phyloP scores from a whole-genome alignment of 495 filamentous ascomycete genomes.

The Penicillium herquei region DNA sequence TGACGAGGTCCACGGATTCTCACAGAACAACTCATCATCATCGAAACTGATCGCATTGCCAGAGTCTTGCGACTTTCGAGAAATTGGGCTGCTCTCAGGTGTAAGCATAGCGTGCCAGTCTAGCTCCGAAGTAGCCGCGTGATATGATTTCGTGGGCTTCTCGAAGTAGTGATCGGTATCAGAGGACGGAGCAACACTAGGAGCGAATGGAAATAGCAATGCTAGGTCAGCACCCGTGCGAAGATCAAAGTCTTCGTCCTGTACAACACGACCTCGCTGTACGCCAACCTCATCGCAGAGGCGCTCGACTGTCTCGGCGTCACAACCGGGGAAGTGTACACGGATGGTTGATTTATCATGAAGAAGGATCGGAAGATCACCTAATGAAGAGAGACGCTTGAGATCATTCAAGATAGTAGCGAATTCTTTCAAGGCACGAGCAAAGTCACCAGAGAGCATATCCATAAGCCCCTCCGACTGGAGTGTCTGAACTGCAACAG shows the following conservation, averaged over 20 bases:
- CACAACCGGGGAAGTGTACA: conserved; percentile 88
- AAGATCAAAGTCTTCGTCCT: conserved; percentile 72
- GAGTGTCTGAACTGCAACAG: conserved; percentile 50
- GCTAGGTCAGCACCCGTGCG: conserved; percentile 67
- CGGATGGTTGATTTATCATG: conserved; percentile 62
- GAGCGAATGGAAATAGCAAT: conserved; percentile 81
- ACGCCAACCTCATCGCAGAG: conserved; percentile 87
- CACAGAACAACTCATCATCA: conserved; percentile 42
- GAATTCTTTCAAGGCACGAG: conserved; percentile 79
- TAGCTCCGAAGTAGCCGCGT: conserved; percentile 33
- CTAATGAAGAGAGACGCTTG: conserved; percentile 68
- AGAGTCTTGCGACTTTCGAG: conserved; percentile 24
- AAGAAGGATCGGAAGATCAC: conserved; percentile 78
- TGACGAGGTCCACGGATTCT: conserved; percentile 50
- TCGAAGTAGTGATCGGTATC: conserved; percentile 36
- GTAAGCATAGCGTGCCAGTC: conserved; percentile 61
- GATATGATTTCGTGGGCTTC: conserved; percentile 20
- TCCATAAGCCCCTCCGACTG: conserved; percentile 80
- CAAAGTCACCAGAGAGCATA: conserved; percentile 82
- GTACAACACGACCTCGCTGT: conserved; percentile 67
- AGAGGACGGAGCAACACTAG: conserved; percentile 46
- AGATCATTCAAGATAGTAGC: conserved; percentile 78
- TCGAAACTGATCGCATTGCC: conserved; percentile 44
- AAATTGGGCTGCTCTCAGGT: conserved; percentile 30
- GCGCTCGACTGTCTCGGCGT: conserved; percentile 75